A percentile compares a stretch with the other conserved stretches of the same genome.
These are phyloP conservation scores for Panaeolus papilionaceus DNA, from an alignment of 768 basidiomycete species.

Conservation along the genomic window DNA sequence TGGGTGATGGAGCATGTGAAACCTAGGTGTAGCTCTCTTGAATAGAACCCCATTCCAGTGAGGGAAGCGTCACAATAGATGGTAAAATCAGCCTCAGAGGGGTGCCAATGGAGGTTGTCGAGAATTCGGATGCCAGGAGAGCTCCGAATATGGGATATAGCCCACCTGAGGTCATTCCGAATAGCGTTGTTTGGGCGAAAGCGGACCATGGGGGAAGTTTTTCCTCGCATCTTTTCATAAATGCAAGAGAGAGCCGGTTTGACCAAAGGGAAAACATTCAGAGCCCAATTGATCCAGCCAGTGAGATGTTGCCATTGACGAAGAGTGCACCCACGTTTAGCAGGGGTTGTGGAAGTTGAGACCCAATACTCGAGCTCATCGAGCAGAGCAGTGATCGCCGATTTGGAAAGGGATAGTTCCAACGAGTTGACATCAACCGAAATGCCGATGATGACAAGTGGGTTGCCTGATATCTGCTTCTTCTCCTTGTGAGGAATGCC, in stretches of 20 bases:
- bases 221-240: conserved; percentile 35
- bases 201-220: background rate
- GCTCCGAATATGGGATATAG: conserved; percentile 25
- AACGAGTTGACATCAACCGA: conserved; percentile 37
- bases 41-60: conserved; percentile 30
- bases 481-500: conserved; percentile 41
- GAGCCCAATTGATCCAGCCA: conserved; percentile 39
- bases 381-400: background rate
- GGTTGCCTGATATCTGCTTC: conserved; percentile 43
- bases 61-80: conserved; percentile 33
- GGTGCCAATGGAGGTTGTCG: conserved; percentile 23
- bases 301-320: conserved; percentile 29
- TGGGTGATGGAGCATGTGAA: too few relatives aligned
- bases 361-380: background rate
- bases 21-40: too few relatives aligned
- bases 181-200: conserved; percentile 36
- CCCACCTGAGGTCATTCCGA: conserved; percentile 36
- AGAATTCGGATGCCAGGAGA: conserved; percentile 30
- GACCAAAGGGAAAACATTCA: conserved; percentile 39
- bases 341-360: too few relatives aligned
- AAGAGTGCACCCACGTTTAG: background rate
- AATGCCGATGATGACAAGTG: conserved; percentile 45
- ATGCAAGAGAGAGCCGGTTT: conserved; percentile 32
- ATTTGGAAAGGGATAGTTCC: conserved; percentile 30
- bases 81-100: conserved; percentile 12